Percentiles rank a stretch among this genome's conserved stretches.
Evolutionary conservation across 2,329 filamentous ascomycete species (phyloP).

Genomic region (Fusarium multiceps): DNA sequence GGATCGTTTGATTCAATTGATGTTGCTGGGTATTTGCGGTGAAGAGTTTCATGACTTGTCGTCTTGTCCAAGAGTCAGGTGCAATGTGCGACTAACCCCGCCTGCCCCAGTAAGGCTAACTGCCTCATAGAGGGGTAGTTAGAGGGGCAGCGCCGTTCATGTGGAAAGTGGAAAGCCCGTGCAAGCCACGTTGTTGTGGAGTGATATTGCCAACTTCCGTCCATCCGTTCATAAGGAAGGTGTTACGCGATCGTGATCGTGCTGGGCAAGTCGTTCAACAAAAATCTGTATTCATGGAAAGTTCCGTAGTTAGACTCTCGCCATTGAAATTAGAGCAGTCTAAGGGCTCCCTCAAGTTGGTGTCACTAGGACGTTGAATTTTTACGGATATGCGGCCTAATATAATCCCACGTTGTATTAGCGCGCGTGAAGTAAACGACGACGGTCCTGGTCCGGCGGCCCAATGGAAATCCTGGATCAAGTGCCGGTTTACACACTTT

Average conservation of each 20-base stretch:
- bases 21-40: conserved; percentile 11
- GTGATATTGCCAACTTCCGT: neutral
- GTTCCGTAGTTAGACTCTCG: no score
- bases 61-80: conserved; percentile 12
- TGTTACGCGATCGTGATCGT: neutral
- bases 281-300: neutral
- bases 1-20: neutral
- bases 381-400: neutral
- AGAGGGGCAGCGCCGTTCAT: neutral
- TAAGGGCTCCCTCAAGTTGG: no score
- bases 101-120: conserved; percentile 6
- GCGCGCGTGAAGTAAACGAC: neutral
- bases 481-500: neutral
- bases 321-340: neutral
- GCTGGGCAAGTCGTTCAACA: neutral
- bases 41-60: conserved; percentile 7
- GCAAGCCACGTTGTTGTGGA: neutral
- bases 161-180: no score
- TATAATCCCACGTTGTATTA: neutral
- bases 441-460: neutral
- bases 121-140: neutral
- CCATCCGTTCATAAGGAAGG: neutral
- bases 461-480: neutral
- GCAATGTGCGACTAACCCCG: conserved; percentile 1
- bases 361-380: neutral